Evolutionary conservation across 1,139 yeast species (phyloP).

Genomic region (Geotrichum restrictum): DNA sequence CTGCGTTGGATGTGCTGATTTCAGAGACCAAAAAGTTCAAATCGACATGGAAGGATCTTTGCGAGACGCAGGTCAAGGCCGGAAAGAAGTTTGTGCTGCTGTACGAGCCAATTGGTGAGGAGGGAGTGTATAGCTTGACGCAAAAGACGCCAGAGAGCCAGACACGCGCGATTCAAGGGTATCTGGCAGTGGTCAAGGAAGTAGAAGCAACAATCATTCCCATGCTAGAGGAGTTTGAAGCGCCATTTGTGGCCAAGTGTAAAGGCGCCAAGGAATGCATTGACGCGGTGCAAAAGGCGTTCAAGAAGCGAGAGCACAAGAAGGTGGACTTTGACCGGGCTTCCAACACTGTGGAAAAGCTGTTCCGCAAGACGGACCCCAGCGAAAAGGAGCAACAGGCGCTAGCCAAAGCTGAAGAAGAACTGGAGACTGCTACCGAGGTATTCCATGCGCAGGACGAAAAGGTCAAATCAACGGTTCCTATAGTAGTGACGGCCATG

Average conservation of each 20-base stretch:
- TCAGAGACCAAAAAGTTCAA: constrained; percentile 41
- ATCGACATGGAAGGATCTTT: constrained; percentile 43
- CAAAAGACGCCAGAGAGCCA: constrained; percentile 44
- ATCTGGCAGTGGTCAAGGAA: constrained; percentile 27
- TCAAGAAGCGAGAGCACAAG: constrained; percentile 48
- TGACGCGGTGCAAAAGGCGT: constrained; percentile 44
- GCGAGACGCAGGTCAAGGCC: constrained; percentile 28
- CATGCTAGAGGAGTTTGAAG: constrained; percentile 30
- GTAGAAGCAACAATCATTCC: constrained; percentile 31
- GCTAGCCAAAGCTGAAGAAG: constrained; percentile 32
- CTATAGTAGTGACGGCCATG: constrained; percentile 46
- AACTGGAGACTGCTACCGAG: constrained; percentile 35
- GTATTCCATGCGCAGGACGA: constrained; percentile 42
- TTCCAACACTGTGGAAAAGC: constrained; percentile 44
- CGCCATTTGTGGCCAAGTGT: constrained; percentile 32
- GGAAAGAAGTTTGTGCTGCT: constrained; percentile 3
- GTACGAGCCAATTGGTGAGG: constrained; percentile 29
- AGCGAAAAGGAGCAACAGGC: constrained; percentile 34
- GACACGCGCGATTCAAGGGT: constrained; percentile 33
- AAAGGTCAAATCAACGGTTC: constrained; percentile 44
- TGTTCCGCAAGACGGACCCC: constrained; percentile 39
- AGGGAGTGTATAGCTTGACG: constrained; percentile 32
- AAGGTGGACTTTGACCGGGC: constrained; percentile 46
- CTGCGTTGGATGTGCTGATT: constrained; percentile 45
- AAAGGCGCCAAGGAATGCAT: constrained; percentile 43